These are phyloP conservation scores for Trichomonascaceae sp. DNA, from an alignment of 1,139 yeast species.

Conservation along the genomic window DNA sequence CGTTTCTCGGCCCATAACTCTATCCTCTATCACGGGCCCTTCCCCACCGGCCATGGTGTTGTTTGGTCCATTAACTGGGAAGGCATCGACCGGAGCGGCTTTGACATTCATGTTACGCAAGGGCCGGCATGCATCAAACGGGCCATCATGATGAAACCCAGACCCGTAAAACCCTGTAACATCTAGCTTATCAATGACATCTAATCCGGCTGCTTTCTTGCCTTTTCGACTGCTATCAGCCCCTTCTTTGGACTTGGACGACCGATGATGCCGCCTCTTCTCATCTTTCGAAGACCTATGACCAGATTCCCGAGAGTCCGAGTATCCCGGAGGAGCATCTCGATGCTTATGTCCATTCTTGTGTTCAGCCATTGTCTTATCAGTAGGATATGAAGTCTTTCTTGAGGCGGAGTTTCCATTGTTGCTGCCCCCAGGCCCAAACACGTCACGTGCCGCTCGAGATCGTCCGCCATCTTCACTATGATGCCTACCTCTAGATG, in stretches of 20 bases:
- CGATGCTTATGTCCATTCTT: slow-evolving; percentile 9
- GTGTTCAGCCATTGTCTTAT: slow-evolving; percentile 9
- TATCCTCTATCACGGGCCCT: slow-evolving; percentile 33
- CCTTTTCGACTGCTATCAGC: slow-evolving; percentile 12
- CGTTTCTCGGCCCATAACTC: slow-evolving; percentile 32
- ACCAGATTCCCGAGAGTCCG: neutral
- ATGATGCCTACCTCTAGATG: slow-evolving; percentile 12
- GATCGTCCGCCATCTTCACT: slow-evolving; percentile 9
- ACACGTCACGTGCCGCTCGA: neutral
- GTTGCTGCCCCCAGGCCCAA: neutral
- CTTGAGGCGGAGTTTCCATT: slow-evolving; percentile 10
- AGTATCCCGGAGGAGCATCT: neutral
- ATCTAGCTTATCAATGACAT: slow-evolving; percentile 89
- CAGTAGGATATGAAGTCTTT: slow-evolving; percentile 4
- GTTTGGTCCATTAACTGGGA: slow-evolving; percentile 93
- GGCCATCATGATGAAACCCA: slow-evolving; percentile 97
- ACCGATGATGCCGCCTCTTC: slow-evolving; percentile 7
- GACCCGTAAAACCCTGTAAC: slow-evolving; percentile 95
- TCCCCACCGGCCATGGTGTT: slow-evolving; percentile 66
- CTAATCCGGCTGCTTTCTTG: slow-evolving; percentile 40
- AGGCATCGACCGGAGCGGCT: slow-evolving; percentile 91
- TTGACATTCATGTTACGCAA: slow-evolving; percentile 73
- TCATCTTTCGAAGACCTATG: neutral
- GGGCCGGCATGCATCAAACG: slow-evolving; percentile 97
- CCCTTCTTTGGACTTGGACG: slow-evolving; percentile 39